phyloP scores from a whole-genome alignment of 306 rosid species.

The Gastrolobium bilobum region DNA sequence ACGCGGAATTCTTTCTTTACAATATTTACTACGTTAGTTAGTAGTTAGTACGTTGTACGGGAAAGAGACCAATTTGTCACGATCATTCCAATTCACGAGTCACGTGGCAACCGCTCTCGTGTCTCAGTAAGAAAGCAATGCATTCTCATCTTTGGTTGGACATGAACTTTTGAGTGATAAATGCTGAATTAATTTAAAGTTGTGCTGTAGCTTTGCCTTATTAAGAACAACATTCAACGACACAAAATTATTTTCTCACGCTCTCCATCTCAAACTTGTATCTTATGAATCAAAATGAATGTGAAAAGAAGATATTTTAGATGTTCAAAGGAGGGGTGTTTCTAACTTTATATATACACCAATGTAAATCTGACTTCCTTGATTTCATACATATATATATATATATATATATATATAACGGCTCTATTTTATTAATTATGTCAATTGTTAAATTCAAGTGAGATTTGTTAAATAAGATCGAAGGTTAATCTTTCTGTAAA shows the following conservation, averaged over 20 bases:
- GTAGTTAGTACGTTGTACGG: background rate
- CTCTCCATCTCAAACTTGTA: background rate
- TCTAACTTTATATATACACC: too few relatives aligned
- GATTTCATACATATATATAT: too few relatives aligned
- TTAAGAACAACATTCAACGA: background rate
- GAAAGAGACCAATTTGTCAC: background rate
- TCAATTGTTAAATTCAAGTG: too few relatives aligned
- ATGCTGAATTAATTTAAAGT: background rate
- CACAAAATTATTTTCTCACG: background rate
- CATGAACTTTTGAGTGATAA: background rate
- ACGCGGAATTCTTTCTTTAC: background rate
- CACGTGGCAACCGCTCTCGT: background rate
- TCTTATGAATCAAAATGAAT: background rate
- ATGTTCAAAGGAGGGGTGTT: background rate
- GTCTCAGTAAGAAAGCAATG: background rate
- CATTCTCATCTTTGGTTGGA: background rate
- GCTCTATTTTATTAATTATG: too few relatives aligned
- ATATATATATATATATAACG: too few relatives aligned
- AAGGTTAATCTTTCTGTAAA: too few relatives aligned
- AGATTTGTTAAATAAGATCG: too few relatives aligned
- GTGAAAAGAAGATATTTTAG: background rate
- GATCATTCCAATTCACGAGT: background rate
- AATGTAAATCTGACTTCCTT: too few relatives aligned
- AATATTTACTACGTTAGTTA: too few relatives aligned
- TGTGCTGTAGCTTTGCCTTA: conserved; percentile 7